Evolutionary conservation across 768 basidiomycete genomes (phyloP).

Genomic region (Leccinum imitatum): DNA sequence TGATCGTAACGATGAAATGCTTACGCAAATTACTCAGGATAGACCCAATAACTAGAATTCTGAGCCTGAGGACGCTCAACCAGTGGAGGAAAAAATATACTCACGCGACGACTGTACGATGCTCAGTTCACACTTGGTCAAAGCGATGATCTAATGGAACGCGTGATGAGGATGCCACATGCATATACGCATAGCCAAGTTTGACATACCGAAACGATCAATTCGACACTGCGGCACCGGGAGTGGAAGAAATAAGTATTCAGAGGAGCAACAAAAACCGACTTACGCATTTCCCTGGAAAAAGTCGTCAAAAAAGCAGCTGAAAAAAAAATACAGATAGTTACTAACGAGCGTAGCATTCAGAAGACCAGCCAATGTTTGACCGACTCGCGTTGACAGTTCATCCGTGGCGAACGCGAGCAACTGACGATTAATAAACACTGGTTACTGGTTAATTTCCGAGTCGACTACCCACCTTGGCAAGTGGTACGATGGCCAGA

Average conservation of each 20-base stretch:
- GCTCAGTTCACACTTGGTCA: slow-evolving; percentile 76
- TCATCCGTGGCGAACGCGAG: slow-evolving; percentile 87
- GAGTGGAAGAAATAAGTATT: background rate
- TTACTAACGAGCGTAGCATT: slow-evolving; percentile 76
- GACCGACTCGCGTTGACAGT: slow-evolving; percentile 75
- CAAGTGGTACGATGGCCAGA: slow-evolving; percentile 80
- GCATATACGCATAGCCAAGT: background rate
- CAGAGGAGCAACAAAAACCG: background rate
- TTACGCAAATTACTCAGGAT: slow-evolving; percentile 75
- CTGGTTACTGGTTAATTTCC: background rate
- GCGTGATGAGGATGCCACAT: background rate
- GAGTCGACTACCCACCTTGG: slow-evolving; percentile 49
- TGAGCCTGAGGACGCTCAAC: slow-evolving; percentile 3
- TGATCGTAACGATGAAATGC: slow-evolving; percentile 18
- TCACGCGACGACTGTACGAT: slow-evolving; percentile 80
- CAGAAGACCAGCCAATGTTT: slow-evolving; percentile 78
- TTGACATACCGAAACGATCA: slow-evolving; percentile 64
- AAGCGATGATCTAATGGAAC: slow-evolving; percentile 62
- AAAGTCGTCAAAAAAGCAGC: background rate
- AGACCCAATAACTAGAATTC: slow-evolving; percentile 67
- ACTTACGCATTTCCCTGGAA: slow-evolving; percentile 34
- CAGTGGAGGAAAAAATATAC: slow-evolving; percentile 22
- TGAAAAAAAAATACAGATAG: background rate
- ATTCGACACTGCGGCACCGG: slow-evolving; percentile 40
- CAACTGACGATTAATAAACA: slow-evolving; percentile 41